Percentiles rank a stretch among this genome's conserved stretches.
Conservation (phyloP, 2,329 filamentous ascomycete genomes). For the Scedosporium minutisporum region DNA sequence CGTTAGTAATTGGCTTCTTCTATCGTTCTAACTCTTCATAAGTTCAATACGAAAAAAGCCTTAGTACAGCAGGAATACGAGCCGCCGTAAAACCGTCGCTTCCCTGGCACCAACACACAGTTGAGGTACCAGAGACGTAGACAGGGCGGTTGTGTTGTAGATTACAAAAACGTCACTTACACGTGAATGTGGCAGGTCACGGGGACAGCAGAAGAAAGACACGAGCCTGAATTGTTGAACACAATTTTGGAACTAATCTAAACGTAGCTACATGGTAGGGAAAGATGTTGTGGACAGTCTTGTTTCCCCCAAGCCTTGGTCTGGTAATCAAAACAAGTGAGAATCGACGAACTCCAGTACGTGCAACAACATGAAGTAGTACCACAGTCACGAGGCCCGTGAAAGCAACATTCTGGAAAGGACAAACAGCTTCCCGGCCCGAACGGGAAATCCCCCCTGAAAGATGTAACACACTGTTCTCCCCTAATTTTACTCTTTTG, state of each 20-base stretch:
- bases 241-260: neutral
- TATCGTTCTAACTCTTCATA: neutral
- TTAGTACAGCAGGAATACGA: no score
- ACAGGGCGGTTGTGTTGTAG: no score
- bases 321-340: neutral
- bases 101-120: no score
- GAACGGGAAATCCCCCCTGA: neutral
- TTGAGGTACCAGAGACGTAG: no score
- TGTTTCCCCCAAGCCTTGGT: neutral
- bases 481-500: neutral
- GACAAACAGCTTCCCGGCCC: neutral
- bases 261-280: neutral
- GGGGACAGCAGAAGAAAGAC: neutral
- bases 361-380: neutral
- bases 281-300: neutral
- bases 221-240: neutral
- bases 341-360: neutral
- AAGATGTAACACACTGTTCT: neutral
- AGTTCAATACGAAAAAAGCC: no score
- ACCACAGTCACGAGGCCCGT: neutral
- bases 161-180: neutral
- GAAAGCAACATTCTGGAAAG: neutral
- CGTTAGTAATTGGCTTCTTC: neutral
- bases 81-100: no score
- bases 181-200: neutral